Conservation (phyloP, 2,329 filamentous ascomycete genomes). For the Biscogniauxia sp. region DNA sequence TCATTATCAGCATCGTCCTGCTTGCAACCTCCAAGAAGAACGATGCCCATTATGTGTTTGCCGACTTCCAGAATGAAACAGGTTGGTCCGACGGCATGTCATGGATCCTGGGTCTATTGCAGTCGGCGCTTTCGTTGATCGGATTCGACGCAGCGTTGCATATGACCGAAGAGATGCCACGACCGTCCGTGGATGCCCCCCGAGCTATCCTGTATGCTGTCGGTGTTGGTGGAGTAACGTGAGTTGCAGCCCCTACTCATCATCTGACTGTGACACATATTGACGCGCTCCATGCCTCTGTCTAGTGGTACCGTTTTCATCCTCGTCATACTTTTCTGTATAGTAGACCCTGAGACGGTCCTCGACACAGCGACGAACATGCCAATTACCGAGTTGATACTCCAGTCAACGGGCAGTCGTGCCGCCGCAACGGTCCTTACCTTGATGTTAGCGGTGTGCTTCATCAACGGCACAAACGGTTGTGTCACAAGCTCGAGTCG, state of each 20-base stretch:
- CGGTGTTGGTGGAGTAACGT: conserved; percentile 42
- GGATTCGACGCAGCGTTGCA: conserved; percentile 46
- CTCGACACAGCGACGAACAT: conserved; percentile 39
- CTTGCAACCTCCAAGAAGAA: conserved; percentile 41
- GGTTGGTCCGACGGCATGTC: conserved; percentile 46
- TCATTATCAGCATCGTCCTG: conserved; percentile 43
- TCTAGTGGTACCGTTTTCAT: conserved; percentile 37
- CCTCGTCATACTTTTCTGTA: conserved; percentile 41
- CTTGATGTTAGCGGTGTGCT: conserved; percentile 42
- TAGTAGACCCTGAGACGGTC: conserved; percentile 37
- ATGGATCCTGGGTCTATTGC: conserved; percentile 47
- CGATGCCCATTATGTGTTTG: conserved; percentile 41
- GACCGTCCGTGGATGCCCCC: conserved; percentile 39
- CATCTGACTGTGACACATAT: conserved; percentile 4
- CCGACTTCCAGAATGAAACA: conserved; percentile 43
- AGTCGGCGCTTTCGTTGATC: conserved; percentile 37
- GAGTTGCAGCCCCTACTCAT: conserved; percentile 19
- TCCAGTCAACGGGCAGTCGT: conserved; percentile 40
- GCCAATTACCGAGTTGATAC: conserved; percentile 45
- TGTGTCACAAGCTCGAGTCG: conserved; percentile 42
- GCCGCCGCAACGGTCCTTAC: conserved; percentile 40
- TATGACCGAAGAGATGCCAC: conserved; percentile 47
- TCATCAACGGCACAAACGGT: conserved; percentile 45
- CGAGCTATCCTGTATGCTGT: conserved; percentile 44
- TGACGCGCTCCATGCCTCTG: neutral